Evolutionary conservation across 305 asterid genomes (phyloP).

Genomic region (Rubia tinctorum): DNA sequence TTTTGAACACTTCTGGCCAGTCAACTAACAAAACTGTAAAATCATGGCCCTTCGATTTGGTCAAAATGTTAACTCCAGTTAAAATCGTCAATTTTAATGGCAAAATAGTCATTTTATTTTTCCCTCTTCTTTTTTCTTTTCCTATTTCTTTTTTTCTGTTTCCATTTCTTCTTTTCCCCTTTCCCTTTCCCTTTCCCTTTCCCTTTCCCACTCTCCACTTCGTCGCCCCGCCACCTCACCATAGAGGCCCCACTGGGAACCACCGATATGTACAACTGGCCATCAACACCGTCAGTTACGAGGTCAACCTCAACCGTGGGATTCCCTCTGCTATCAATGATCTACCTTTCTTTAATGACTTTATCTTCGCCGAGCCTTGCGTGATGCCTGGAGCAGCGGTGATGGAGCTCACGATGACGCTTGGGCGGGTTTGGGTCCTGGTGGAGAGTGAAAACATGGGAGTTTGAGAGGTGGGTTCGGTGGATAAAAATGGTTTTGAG

Average conservation of each 20-base stretch:
- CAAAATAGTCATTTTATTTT: too few species aligned
- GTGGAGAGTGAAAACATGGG: conserved; percentile 36
- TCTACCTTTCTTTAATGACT: conserved; percentile 87
- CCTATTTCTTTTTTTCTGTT: too few species aligned
- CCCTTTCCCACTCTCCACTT: too few species aligned
- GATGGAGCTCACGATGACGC: conserved; percentile 49
- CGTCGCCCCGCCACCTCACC: too few species aligned
- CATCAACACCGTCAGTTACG: conserved; percentile 58
- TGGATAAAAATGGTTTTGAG: conserved; percentile 53
- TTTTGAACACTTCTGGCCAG: too few species aligned
- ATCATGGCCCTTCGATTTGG: too few species aligned
- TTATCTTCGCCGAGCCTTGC: conserved; percentile 53
- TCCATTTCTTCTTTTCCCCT: too few species aligned
- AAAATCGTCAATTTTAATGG: too few species aligned
- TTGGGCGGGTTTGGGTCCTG: conserved; percentile 33
- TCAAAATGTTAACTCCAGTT: too few species aligned
- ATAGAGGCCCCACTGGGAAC: conserved; percentile 99
- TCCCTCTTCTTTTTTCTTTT: too few species aligned
- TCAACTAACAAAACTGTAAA: too few species aligned
- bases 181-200: too few species aligned
- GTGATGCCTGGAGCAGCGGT: conserved; percentile 32
- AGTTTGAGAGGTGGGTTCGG: conserved; percentile 45
- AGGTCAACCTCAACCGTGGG: conserved; percentile 99
- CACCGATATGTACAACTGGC: conserved; percentile 71
- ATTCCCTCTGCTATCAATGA: conserved; percentile 95